phyloP scores from a whole-genome alignment of 768 basidiomycete species.

The Rhodosporidiobolus sp. region DNA sequence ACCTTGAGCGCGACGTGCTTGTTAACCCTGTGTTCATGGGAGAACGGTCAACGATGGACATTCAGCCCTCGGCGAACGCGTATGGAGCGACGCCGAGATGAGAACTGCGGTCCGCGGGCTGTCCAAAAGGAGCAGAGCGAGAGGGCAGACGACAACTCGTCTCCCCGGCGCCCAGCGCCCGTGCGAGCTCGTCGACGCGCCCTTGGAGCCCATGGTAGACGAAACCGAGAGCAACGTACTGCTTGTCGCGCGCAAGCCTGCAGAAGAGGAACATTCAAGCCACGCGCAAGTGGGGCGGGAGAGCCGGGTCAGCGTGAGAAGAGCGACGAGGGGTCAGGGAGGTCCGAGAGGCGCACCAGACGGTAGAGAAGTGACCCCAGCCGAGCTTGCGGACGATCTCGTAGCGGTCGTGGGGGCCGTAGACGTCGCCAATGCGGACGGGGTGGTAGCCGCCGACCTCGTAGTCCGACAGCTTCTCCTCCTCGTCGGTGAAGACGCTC shows the following conservation, averaged over 20 bases:
- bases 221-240: not conserved
- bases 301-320: not conserved
- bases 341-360: conserved; percentile 56
- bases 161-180: not conserved
- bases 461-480: conserved; percentile 46
- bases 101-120: no score
- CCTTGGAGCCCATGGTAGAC: not conserved
- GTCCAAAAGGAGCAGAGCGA: no score
- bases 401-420: conserved; percentile 67
- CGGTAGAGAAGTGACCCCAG: conserved; percentile 96
- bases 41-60: not conserved
- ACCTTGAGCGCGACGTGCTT: conserved; percentile 98
- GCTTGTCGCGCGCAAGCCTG: conserved; percentile 33
- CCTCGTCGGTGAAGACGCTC: conserved; percentile 45
- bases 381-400: conserved; percentile 84
- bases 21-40: conserved; percentile 62
- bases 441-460: conserved; percentile 45
- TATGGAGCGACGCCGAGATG: not conserved
- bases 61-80: not conserved
- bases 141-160: not conserved
- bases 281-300: not conserved
- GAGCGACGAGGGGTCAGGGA: not conserved
- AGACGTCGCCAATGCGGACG: conserved; percentile 43
- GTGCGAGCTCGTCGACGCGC: not conserved
- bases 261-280: not conserved